Conservation (phyloP, 83 land plant species). For the Isoetes engelmannii region DNA sequence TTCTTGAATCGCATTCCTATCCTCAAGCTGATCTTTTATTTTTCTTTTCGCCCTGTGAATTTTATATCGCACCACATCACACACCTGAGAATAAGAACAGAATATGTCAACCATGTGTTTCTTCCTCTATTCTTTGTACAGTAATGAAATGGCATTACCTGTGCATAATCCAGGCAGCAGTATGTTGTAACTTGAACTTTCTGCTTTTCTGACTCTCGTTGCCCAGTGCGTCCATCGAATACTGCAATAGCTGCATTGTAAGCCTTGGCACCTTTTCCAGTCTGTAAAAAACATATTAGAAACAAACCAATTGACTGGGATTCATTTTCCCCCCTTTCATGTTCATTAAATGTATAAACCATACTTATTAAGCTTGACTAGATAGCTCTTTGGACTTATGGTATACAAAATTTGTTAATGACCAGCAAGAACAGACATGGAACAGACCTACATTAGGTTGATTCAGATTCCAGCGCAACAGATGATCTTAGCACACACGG, state of each 20-base stretch:
- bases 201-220: conserved; percentile 69
- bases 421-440: no score
- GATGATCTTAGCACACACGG: no score
- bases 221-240: conserved; percentile 45
- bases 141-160: conserved; percentile 36
- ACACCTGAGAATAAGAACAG: conserved; percentile 38
- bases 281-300: conserved; percentile 36
- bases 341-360: no score
- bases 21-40: conserved; percentile 84
- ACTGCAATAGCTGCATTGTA: conserved; percentile 85
- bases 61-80: conserved; percentile 86
- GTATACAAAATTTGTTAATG: no score
- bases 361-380: no score
- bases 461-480: no score
- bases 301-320: no score
- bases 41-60: conserved; percentile 82
- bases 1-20: conserved; percentile 83
- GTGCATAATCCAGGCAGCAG: conserved; percentile 95
- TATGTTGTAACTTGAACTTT: conserved; percentile 91
- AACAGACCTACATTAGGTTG: no score
- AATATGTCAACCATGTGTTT: neutral
- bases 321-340: no score
- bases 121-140: neutral
- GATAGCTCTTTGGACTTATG: no score
- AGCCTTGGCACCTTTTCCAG: conserved; percentile 82